Evolutionary conservation across 495 filamentous ascomycete species (phyloP).

Genomic region (Podospora australis): DNA sequence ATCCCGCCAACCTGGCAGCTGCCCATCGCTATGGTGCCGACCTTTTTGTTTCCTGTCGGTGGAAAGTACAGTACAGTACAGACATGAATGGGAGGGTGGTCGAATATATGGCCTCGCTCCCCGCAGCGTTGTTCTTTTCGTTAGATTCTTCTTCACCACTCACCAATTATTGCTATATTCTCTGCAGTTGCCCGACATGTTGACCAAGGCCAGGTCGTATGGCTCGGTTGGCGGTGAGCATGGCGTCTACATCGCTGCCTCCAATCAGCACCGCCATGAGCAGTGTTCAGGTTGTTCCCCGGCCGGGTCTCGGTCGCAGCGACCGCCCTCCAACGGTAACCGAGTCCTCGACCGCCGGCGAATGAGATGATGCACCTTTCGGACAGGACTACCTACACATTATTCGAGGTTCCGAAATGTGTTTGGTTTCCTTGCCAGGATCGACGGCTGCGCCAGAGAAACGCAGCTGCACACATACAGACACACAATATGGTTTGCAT

Average conservation of each 20-base stretch:
- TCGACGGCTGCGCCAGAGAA: constrained; percentile 13
- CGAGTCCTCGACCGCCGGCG: constrained; percentile 5
- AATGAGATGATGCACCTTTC: constrained; percentile 8
- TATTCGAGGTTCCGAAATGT: too few species aligned
- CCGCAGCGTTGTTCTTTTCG: background rate
- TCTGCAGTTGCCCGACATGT: constrained; percentile 7
- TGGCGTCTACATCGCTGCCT: constrained; percentile 11
- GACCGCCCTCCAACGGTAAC: constrained; percentile 17
- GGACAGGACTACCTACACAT: too few species aligned
- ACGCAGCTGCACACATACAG: constrained; percentile 4
- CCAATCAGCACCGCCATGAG: constrained; percentile 11
- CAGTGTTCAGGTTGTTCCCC: constrained; percentile 4
- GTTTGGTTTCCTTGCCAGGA: background rate
- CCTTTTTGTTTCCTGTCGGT: background rate
- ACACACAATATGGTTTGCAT: background rate
- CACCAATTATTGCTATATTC: constrained; percentile 5
- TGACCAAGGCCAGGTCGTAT: constrained; percentile 4
- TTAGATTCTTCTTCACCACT: background rate
- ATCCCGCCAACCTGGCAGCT: constrained; percentile 9
- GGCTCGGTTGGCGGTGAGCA: constrained; percentile 8
- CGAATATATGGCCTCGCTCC: background rate
- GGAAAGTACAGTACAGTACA: background rate
- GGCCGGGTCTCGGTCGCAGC: constrained; percentile 15
- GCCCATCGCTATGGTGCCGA: constrained; percentile 4
- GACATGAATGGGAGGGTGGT: background rate